These are phyloP conservation scores for Cocos nucifera DNA, from an alignment of 176 grass and related monocot species.

Conservation along the genomic window DNA sequence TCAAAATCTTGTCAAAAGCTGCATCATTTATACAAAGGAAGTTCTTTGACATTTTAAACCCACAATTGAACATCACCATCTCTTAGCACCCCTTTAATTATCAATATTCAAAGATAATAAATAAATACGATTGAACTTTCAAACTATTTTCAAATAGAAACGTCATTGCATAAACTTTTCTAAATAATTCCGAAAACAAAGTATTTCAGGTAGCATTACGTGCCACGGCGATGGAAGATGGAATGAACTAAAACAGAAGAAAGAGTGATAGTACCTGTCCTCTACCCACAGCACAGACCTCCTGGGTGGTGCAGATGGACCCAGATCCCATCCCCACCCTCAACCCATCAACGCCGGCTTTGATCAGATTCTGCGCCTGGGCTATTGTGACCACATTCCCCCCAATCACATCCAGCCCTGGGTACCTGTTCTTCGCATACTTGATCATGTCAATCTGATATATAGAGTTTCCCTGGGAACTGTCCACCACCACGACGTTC, in stretches of 20 bases:
- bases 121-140: too few species aligned
- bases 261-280: slow-evolving; percentile 51
- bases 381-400: slow-evolving; percentile 88
- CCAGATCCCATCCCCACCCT: slow-evolving; percentile 92
- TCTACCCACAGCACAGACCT: slow-evolving; percentile 80
- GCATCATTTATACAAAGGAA: too few species aligned
- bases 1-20: too few species aligned
- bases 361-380: slow-evolving; percentile 62
- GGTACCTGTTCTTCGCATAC: slow-evolving; percentile 53
- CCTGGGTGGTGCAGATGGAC: slow-evolving; percentile 92
- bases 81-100: too few species aligned
- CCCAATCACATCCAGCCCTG: slow-evolving; percentile 67
- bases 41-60: too few species aligned
- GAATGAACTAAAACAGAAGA: neutral
- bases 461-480: slow-evolving; percentile 83
- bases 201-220: too few species aligned
- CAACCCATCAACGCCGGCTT: slow-evolving; percentile 65
- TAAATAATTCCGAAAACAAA: too few species aligned
- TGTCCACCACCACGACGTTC: slow-evolving; percentile 78
- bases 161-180: too few species aligned
- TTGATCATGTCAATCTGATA: slow-evolving; percentile 96
- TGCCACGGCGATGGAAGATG: too few species aligned
- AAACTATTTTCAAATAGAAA: too few species aligned
- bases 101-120: too few species aligned
- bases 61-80: too few species aligned